A percentile compares a stretch with the other conserved stretches of the same genome.
Conservation (phyloP, 345 rosid genomes). For the Gossypium bickii region DNA sequence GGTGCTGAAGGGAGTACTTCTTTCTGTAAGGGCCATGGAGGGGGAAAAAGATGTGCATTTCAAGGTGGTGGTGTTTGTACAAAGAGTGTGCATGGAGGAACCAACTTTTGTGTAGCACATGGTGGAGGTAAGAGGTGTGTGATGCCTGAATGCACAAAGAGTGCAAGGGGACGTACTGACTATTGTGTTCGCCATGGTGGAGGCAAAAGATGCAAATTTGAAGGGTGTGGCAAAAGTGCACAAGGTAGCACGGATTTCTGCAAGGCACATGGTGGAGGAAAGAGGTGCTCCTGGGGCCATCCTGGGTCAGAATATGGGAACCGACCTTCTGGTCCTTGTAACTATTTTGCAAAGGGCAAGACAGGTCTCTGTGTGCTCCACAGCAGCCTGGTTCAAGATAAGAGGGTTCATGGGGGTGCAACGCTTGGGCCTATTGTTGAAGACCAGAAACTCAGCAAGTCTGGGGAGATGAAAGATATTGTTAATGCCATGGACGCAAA, state of each 20-base stretch:
- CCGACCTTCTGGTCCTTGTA: conserved; percentile 59
- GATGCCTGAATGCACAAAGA: conserved; percentile 78
- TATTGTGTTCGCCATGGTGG: conserved; percentile 97
- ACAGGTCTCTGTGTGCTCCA: conserved; percentile 86
- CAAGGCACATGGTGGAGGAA: conserved; percentile 98
- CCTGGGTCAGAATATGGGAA: conserved; percentile 62
- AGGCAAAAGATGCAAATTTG: conserved; percentile 84
- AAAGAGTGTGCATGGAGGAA: conserved; percentile 98
- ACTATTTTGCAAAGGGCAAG: conserved; percentile 82
- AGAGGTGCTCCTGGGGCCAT: conserved; percentile 93
- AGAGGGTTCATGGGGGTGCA: conserved; percentile 78
- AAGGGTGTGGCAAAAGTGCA: conserved; percentile 92
- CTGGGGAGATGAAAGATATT: conserved; percentile 50
- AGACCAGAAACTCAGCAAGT: conserved; percentile 37
- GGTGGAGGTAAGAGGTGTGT: conserved; percentile 99
- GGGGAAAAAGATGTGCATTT: conserved; percentile 91
- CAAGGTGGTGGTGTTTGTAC: conserved; percentile 72
- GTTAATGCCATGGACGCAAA: conserved; percentile 47
- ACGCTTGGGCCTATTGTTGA: conserved; percentile 49
- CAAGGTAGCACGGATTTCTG: conserved; percentile 96
- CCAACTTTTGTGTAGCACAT: conserved; percentile 89
- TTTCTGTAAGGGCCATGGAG: conserved; percentile 98
- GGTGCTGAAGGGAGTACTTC: conserved; percentile 99
- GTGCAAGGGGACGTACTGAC: conserved; percentile 95
- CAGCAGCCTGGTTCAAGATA: conserved; percentile 67